Base-by-base conservation (phyloP, 768 basidiomycete species). In the Rhodotorula paludigena region DNA sequence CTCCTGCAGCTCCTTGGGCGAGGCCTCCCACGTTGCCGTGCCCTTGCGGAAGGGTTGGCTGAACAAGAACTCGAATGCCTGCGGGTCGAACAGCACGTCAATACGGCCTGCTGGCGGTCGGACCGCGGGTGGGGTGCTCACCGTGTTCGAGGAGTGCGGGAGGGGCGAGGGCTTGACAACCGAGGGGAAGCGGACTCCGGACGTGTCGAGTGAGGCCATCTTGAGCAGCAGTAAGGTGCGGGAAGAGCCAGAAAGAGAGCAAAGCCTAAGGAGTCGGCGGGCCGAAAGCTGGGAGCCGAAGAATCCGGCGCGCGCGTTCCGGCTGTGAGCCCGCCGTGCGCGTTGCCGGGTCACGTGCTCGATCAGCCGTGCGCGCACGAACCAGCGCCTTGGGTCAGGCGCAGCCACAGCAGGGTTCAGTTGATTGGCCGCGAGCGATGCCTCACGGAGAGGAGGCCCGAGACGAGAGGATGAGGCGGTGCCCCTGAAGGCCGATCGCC, bases 41-140 rank as follows among this genome's bases (percentile, higher is more conserved):
- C 66, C 68, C 20, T 58, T 60, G 15, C 55, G 59, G 62, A 73
- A 73, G 0, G 72, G 72, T 35, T 69, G 62, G 1, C 58, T 61
- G 68, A 73, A 73, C 32, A 69, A 45, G 55, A 73, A 73, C 54
- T 66, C 58, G 58, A 69, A 66, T 3, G 62, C 67, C 67, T 68
- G 60, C n/a, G 11, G n/a, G n/a, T n/a, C n/a, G n/a, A n/a, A n/a
- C n/a, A n/a, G n/a, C n/a, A n/a, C n/a, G n/a, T n/a, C n/a, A n/a
- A n/a, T n/a, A n/a, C n/a, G n/a, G n/a, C n/a, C n/a, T n/a, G n/a
- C n/a, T n/a, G n/a, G n/a, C n/a, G n/a, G n/a, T n/a, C n/a, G n/a
- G 33, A 48, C 28, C 5, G 30, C 5, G 35, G 23, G 53, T 30
- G n/a, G 35, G 38, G 3, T 21, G 18, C 66, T 39, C 3, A 63